Evolutionary conservation across 305 asterid species (phyloP).

Genomic region (Solanum chacoense): DNA sequence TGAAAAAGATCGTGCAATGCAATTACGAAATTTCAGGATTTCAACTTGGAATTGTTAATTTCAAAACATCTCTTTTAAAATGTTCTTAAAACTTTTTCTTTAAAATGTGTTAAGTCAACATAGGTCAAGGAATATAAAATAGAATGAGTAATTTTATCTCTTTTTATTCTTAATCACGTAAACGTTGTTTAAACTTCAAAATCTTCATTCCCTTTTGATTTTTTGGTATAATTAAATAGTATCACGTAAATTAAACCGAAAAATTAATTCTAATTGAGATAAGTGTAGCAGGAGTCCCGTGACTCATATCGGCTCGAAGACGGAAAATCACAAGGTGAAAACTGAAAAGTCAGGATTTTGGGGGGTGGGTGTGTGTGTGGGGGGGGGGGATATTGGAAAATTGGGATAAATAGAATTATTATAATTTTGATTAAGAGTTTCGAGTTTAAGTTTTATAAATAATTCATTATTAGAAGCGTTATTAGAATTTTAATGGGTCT

Average conservation of each 20-base stretch:
- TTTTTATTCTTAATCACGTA: background rate
- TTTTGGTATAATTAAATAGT: too few relatives aligned
- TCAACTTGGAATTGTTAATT: background rate
- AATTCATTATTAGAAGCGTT: too few relatives aligned
- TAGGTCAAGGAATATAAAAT: too few relatives aligned
- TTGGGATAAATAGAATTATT: background rate
- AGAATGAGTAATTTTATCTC: too few relatives aligned
- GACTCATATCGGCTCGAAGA: background rate
- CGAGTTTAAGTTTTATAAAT: too few relatives aligned
- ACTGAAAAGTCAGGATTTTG: background rate
- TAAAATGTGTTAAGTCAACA: fast-evolving
- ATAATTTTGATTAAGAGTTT: too few relatives aligned
- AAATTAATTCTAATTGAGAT: too few relatives aligned
- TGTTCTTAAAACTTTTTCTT: background rate
- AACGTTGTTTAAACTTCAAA: too few relatives aligned
- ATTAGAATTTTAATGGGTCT: too few relatives aligned
- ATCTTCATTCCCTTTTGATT: too few relatives aligned
- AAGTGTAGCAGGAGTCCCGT: background rate
- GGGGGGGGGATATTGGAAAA: background rate
- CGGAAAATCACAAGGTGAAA: background rate
- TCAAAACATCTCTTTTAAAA: background rate
- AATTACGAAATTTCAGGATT: background rate
- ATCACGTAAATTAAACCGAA: fast-evolving
- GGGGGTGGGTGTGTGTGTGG: too few relatives aligned
- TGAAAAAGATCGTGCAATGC: background rate